A percentile compares a stretch with the other conserved stretches of the same genome.
Conservation (phyloP, 139 green algal genomes). For the Haematococcus lacustris region DNA sequence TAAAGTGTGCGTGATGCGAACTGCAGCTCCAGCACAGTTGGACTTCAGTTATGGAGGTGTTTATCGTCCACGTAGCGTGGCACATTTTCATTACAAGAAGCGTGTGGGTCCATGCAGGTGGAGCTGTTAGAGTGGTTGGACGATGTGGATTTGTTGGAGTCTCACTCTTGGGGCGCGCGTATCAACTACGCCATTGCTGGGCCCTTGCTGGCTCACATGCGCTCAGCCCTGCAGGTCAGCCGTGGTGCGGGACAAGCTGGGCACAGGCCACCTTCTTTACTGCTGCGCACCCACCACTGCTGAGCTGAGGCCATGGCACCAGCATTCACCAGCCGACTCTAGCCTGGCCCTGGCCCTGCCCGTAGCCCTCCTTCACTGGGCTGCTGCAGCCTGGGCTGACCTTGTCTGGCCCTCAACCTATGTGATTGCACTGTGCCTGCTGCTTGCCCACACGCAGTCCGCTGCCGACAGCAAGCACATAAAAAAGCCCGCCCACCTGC, state of each 20-base stretch:
- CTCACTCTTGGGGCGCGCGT: conserved; percentile 23
- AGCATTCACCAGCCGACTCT: not conserved
- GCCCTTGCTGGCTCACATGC: conserved; percentile 24
- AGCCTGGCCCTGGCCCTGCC: not conserved
- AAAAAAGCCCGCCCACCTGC: conserved; percentile 13
- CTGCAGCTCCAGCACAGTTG: too few species aligned
- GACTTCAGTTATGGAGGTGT: too few species aligned
- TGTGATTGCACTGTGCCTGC: too few species aligned
- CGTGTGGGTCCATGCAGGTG: conserved; percentile 7
- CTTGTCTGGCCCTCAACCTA: conserved; percentile 2
- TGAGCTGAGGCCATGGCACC: too few species aligned
- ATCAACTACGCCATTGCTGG: conserved; percentile 38
- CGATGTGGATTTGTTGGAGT: conserved; percentile 42
- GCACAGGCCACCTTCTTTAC: not conserved
- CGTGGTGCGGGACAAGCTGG: not conserved
- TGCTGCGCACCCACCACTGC: too few species aligned
- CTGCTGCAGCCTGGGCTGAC: not conserved
- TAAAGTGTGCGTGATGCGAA: too few species aligned
- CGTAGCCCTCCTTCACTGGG: not conserved
- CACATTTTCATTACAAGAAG: too few species aligned
- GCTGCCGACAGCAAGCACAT: not conserved
- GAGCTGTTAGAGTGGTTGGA: conserved; percentile 48
- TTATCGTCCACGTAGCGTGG: too few species aligned
- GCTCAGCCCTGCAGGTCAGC: conserved; percentile 10
- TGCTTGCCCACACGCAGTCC: too few species aligned